Base-by-base conservation (phyloP, 768 basidiomycete genomes). In the Lentinula edodes region DNA sequence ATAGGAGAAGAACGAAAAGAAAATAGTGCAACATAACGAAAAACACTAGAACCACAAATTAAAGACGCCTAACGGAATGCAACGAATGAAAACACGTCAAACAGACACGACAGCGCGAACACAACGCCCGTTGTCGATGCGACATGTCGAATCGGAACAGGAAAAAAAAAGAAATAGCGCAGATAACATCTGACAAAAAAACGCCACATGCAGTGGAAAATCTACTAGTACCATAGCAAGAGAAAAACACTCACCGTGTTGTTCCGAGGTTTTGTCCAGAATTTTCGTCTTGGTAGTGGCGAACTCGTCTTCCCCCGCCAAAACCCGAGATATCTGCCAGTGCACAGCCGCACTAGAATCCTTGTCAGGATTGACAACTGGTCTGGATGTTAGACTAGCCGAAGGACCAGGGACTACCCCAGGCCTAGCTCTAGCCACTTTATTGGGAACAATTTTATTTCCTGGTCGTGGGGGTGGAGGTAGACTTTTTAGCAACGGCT, bases 401-500 rank as follows among this genome's bases (percentile, higher is more conserved):
- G 16, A 18, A n/a, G 35, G 16, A 53, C 6, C n/a, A n/a, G 52
- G 35, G n/a, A 32, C 35, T 36, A 38, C 10, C 28, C 7, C 8
- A 12, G 20, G 18, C 18, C n/a, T 5, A 9, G 36, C 23, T 41
- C 18, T 55, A 20, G 15, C 41, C 53, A 50, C 9, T 50, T 23
- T 10, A 23, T 23, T 12, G 23, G 48, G 28, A 23, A 1, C 18
- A 57, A 41, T 32, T 39, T 34, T 36, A 12, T n/a, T 38, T 7
- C 58, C 23, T 28, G 18, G 35, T 69, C 52, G 73, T 73, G 58
- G 77, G 70, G 52, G 70, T 62, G 5, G 66, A 15, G 53, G 53
- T 32, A 61, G 32, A 32, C 60, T 54, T 45, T 48, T 42, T 34
- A 61, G 16, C 38, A 54, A 18, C 35, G 60, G 53, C 32, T 53